Conservation (phyloP, 352 stramenopile species). For the Pythium dissotocum region DNA sequence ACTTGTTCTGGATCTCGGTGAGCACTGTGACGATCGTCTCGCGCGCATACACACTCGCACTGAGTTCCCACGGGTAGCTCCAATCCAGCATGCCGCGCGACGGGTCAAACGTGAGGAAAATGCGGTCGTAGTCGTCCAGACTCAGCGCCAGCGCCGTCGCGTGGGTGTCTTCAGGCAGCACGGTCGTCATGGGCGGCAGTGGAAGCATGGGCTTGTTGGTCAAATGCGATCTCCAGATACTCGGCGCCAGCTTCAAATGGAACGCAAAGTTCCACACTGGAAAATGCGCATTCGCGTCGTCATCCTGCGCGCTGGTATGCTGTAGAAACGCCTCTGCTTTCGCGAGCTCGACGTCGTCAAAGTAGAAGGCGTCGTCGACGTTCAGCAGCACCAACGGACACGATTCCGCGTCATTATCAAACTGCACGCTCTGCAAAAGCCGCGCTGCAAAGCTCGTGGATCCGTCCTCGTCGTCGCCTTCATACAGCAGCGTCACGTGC, state of each 20-base stretch:
- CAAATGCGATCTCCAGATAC: constrained; percentile 77
- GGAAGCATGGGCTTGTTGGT: constrained; percentile 51
- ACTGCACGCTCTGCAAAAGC: constrained; percentile 28
- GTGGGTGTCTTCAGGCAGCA: constrained; percentile 10
- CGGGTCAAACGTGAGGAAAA: constrained; percentile 48
- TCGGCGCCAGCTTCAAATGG: constrained; percentile 72
- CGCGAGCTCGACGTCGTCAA: constrained; percentile 45
- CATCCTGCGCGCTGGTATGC: background rate
- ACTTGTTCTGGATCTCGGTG: constrained; percentile 30
- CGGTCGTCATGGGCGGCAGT: constrained; percentile 36
- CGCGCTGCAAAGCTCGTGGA: constrained; percentile 34
- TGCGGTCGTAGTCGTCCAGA: constrained; percentile 11
- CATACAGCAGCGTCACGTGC: constrained; percentile 42
- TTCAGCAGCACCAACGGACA: constrained; percentile 43
- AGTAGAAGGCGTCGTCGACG: constrained; percentile 67
- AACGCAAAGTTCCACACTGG: constrained; percentile 54
- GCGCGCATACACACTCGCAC: constrained; percentile 70
- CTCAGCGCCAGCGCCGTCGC: constrained; percentile 19
- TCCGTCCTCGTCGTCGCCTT: constrained; percentile 21
- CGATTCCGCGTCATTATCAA: background rate
- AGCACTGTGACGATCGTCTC: constrained; percentile 37
- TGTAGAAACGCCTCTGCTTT: constrained; percentile 30
- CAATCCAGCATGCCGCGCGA: constrained; percentile 59
- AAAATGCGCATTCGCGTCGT: background rate
- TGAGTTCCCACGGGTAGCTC: constrained; percentile 88